Evolutionary conservation across 1,284 basidiomycete genomes (phyloP).

Genomic region (Pulchroboletus neoregius): DNA sequence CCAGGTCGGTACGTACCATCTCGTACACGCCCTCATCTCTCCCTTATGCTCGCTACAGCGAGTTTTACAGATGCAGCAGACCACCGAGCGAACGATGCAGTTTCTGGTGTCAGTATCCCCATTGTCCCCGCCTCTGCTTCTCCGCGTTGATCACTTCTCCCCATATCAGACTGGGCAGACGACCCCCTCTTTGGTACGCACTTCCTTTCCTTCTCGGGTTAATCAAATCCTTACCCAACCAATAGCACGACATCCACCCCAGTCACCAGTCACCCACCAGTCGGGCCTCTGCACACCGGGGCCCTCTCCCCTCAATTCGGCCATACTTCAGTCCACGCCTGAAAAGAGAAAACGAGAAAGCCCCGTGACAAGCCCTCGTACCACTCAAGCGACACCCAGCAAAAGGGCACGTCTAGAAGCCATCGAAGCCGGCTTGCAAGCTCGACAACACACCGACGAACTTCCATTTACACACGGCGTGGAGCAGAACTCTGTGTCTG

Average conservation of each 20-base stretch:
- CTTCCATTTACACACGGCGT: constrained; percentile 18
- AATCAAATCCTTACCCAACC: background rate
- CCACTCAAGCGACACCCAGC: background rate
- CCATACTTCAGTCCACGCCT: background rate
- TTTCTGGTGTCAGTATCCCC: constrained; percentile 36
- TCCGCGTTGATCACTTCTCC: background rate
- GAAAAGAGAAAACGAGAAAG: constrained; percentile 2
- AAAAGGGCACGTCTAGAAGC: constrained; percentile 12
- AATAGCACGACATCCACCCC: background rate
- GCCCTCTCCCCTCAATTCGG: background rate
- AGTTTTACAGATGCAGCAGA: constrained; percentile 33
- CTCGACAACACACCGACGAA: constrained; percentile 1
- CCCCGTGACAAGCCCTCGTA: too few species aligned
- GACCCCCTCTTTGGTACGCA: constrained; percentile 23
- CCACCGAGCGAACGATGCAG: constrained; percentile 26
- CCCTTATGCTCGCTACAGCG: constrained; percentile 19
- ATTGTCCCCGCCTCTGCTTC: background rate
- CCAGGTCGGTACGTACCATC: constrained; percentile 31
- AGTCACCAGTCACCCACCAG: too few species aligned
- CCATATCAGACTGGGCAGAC: constrained; percentile 38
- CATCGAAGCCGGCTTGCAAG: constrained; percentile 18
- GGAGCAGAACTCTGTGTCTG: background rate
- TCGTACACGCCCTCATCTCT: too few species aligned
- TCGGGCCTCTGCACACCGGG: constrained; percentile 8
- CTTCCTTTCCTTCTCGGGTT: background rate